These are phyloP conservation scores for Wickerhamomyces chaumierensis DNA, from an alignment of 805 yeast genomes.

Conservation along the genomic window DNA sequence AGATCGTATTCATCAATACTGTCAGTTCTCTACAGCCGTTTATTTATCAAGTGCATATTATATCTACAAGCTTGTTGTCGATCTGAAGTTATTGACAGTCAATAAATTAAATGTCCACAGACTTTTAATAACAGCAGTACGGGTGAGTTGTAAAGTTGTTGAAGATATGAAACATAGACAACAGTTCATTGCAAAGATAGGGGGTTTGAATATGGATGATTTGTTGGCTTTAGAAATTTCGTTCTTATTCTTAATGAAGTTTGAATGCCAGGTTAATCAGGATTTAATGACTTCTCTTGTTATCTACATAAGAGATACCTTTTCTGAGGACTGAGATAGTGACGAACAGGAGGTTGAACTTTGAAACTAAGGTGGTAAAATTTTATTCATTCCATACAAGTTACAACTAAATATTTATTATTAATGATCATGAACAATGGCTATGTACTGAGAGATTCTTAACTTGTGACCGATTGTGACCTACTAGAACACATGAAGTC, in stretches of 20 bases:
- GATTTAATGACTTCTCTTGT: constrained; percentile 11
- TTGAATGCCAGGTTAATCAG: constrained; percentile 34
- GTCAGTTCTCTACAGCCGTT: constrained; percentile 19
- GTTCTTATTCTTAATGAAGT: constrained; percentile 36
- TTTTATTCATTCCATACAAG: no score
- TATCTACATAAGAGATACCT: background rate
- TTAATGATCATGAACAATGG: no score
- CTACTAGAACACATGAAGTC: no score
- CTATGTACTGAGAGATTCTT: no score
- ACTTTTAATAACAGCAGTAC: constrained; percentile 29
- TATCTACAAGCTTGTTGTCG: constrained; percentile 14
- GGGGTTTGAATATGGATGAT: constrained; percentile 33
- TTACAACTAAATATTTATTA: no score
- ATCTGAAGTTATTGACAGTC: constrained; percentile 14
- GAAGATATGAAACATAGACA: constrained; percentile 37
- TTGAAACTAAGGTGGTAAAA: no score
- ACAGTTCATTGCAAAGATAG: constrained; percentile 32
- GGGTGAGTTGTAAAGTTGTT: constrained; percentile 34
- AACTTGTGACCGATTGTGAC: no score
- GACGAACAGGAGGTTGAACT: no score
- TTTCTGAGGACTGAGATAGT: no score
- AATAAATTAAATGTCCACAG: constrained; percentile 32
- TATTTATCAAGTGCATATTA: constrained; percentile 18
- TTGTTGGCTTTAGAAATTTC: constrained; percentile 38
- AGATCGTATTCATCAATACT: constrained; percentile 18